Evolutionary conservation across 352 stramenopile genomes (phyloP), one percentile per base, ranked within the genome.

Genomic region (Stramenopiles sp.): DNA sequence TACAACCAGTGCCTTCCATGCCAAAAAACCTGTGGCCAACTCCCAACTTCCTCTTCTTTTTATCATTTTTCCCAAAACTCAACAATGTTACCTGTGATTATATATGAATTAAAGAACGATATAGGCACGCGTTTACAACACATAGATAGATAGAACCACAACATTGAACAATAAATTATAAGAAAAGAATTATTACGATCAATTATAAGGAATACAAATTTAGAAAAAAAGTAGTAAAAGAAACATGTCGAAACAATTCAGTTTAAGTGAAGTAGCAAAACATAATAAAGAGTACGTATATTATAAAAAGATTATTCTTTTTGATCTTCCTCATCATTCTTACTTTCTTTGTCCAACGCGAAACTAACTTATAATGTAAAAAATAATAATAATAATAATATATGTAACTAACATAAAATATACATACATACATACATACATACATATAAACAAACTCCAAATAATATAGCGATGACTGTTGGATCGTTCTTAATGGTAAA

Each of bases 401-500:
- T 69, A 69, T 23, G 20, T 23, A 69, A 69, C 27, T 23, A 69
- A 69, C 53, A 27, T 23, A 69, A 69, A 69, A 69, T 23, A 20
- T 69, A 23, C 27, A 23, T 23, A 23, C 27, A 69, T 69, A 69
- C 27, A 69, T 69, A 23, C 53, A 23, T 20, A 69, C 53, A 69
- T 23, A 20, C 53, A 20, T 69, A 23, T 69, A 27, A 23, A 69
- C 20, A 23, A 69, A 69, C 20, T 69, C 20, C 27, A 69, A 23
- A 23, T 69, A 69, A 20, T 69, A 23, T 69, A 27, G 53, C 27
- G 53, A 86, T 0, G 96, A 91, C 7, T 94, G 90, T 79, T 97
- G 93, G 93, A 87, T 97, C 65, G 81, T 96, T 6, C 86, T 90
- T 7, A 87, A 90, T n/a, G 85, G 88, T 43, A 84, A 85, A 73